phyloP scores from a whole-genome alignment of 2,329 filamentous ascomycete genomes.

The Calycina marina region DNA sequence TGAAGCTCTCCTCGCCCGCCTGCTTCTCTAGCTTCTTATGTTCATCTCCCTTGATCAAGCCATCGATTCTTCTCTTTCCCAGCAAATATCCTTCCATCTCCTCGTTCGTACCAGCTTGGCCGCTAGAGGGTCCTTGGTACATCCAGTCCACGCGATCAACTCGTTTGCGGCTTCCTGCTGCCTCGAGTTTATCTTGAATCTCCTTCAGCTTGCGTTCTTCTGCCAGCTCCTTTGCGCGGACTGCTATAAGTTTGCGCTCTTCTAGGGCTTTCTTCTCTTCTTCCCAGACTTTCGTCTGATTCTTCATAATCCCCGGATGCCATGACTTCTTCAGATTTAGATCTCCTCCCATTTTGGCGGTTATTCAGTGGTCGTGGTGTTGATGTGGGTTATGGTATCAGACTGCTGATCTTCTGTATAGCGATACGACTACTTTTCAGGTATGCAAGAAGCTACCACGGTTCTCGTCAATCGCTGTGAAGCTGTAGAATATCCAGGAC shows the following conservation, averaged over 20 bases:
- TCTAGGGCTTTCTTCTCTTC: conserved; percentile 86
- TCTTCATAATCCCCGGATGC: conserved; percentile 81
- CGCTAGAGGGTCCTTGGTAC: conserved; percentile 76
- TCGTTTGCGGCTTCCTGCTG: conserved; percentile 67
- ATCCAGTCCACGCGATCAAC: conserved; percentile 91
- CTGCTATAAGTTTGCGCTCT: conserved; percentile 86
- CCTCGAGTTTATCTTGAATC: conserved; percentile 77
- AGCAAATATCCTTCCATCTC: conserved; percentile 90
- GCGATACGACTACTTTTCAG: too few relatives aligned
- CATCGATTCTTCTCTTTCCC: conserved; percentile 84
- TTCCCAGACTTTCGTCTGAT: conserved; percentile 81
- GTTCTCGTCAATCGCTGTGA: too few relatives aligned
- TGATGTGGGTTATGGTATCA: too few relatives aligned
- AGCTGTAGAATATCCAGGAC: too few relatives aligned
- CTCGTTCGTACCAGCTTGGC: conserved; percentile 62
- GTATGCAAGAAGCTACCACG: too few relatives aligned
- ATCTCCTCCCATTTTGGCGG: conserved; percentile 73
- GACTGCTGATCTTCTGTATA: neutral
- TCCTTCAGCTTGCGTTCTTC: conserved; percentile 90
- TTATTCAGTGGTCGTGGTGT: too few relatives aligned
- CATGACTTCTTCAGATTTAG: conserved; percentile 92
- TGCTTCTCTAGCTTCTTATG: conserved; percentile 69
- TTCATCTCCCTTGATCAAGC: conserved; percentile 68
- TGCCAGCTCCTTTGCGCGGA: conserved; percentile 81
- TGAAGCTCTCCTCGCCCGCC: conserved; percentile 41